These are phyloP conservation scores for Singerocomus rubriflavus DNA, from an alignment of 1,284 basidiomycete genomes.

Conservation along the genomic window DNA sequence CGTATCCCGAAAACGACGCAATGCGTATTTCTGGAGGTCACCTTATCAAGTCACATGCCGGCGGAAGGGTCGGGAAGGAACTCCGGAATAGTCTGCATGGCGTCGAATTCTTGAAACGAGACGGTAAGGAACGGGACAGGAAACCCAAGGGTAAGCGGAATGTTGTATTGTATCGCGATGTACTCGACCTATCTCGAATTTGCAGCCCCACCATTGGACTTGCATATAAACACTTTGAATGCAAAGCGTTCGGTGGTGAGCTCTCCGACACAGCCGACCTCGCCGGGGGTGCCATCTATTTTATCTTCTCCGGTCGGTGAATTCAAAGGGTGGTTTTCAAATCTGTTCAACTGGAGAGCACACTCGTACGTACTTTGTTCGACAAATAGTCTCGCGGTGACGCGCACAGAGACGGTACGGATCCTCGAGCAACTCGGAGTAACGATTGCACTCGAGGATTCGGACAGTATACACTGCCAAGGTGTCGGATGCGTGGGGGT, in stretches of 20 bases:
- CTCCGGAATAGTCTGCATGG: slow-evolving; percentile 46
- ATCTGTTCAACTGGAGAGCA: slow-evolving; percentile 71
- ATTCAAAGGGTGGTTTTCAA: slow-evolving; percentile 81
- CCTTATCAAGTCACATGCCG: slow-evolving; percentile 39
- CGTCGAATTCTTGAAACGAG: slow-evolving; percentile 33
- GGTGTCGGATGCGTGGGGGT: slow-evolving; percentile 26
- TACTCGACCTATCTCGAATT: neutral
- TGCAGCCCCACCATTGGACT: slow-evolving; percentile 38
- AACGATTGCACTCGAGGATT: slow-evolving; percentile 49
- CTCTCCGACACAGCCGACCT: slow-evolving; percentile 31
- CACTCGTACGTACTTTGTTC: slow-evolving; percentile 72
- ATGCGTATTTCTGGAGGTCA: slow-evolving; percentile 34
- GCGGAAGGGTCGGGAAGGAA: slow-evolving; percentile 46
- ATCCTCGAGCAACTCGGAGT: slow-evolving; percentile 71
- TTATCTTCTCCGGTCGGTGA: slow-evolving; percentile 55
- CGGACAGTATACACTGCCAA: slow-evolving; percentile 33
- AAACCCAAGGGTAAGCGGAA: slow-evolving; percentile 50
- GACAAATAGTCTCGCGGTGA: slow-evolving; percentile 55
- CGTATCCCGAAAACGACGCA: slow-evolving; percentile 22
- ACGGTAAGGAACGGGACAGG: slow-evolving; percentile 47
- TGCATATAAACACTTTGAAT: slow-evolving; percentile 27
- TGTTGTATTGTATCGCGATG: neutral
- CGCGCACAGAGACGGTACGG: slow-evolving; percentile 61
- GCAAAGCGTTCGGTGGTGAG: slow-evolving; percentile 39
- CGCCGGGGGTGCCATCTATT: slow-evolving; percentile 30